Evolutionary conservation across 2,329 filamentous ascomycete genomes (phyloP).

Genomic region (Calonectria multiphialidica): DNA sequence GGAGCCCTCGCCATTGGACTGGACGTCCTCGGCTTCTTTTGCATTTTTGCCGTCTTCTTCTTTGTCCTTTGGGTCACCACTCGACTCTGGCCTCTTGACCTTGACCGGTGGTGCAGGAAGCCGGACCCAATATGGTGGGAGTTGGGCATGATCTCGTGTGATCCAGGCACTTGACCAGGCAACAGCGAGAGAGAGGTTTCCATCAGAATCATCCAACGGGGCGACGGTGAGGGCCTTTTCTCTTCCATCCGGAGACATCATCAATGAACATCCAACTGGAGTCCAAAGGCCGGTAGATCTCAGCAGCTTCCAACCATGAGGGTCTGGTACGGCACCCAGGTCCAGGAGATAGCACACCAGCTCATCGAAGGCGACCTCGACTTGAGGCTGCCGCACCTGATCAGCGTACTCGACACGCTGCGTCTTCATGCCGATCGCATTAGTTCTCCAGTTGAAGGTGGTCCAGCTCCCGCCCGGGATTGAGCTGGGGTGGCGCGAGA

Average conservation of each 20-base stretch:
- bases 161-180: slow-evolving; percentile 69
- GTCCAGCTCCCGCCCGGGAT: slow-evolving; percentile 75
- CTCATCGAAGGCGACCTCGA: slow-evolving; percentile 68
- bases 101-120: slow-evolving; percentile 51
- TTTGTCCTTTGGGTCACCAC: not conserved
- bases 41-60: slow-evolving; percentile 7
- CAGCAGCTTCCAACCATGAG: slow-evolving; percentile 69
- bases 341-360: slow-evolving; percentile 73
- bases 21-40: slow-evolving; percentile 5
- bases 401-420: slow-evolving; percentile 74
- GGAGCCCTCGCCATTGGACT: slow-evolving; percentile 5
- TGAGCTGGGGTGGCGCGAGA: slow-evolving; percentile 62
- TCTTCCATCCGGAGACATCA: slow-evolving; percentile 64
- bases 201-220: slow-evolving; percentile 70
- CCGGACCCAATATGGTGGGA: slow-evolving; percentile 72
- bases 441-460: slow-evolving; percentile 74
- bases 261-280: slow-evolving; percentile 67
- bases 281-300: slow-evolving; percentile 71
- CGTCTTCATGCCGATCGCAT: slow-evolving; percentile 70
- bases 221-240: slow-evolving; percentile 65
- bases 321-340: slow-evolving; percentile 70
- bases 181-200: slow-evolving; percentile 68
- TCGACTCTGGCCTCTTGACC: not conserved
- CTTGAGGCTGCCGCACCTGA: slow-evolving; percentile 65
- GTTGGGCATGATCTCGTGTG: slow-evolving; percentile 60